Conservation (phyloP, 192 early-diverging fungal genomes). For the Coemansia sp. region DNA sequence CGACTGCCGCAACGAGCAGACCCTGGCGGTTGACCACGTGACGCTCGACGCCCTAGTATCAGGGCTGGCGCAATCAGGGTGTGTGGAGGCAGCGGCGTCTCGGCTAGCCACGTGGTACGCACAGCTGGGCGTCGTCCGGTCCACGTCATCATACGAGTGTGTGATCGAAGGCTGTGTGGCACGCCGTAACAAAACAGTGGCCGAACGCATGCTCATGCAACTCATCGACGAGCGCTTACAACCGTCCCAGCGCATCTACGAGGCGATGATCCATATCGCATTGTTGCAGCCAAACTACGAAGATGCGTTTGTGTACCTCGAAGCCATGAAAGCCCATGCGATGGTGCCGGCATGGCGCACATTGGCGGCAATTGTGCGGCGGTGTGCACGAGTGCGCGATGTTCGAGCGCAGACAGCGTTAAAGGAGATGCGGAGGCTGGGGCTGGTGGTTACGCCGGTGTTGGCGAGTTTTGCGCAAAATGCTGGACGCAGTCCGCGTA, state of each 20-base stretch:
- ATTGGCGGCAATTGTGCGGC: slow-evolving; percentile 57
- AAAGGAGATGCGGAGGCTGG: slow-evolving; percentile 65
- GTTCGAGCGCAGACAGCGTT: slow-evolving; percentile 60
- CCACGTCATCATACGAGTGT: slow-evolving; percentile 59
- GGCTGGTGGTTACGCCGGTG: slow-evolving; percentile 48
- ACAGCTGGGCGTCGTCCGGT: slow-evolving; percentile 50
- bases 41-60: slow-evolving; percentile 64
- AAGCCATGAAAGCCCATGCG: slow-evolving; percentile 65
- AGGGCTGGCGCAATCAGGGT: slow-evolving; percentile 20
- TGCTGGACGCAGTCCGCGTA: slow-evolving; percentile 24
- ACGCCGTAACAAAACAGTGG: slow-evolving; percentile 56
- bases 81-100: slow-evolving; percentile 14
- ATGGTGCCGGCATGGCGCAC: slow-evolving; percentile 58
- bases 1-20: not conserved
- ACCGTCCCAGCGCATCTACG: slow-evolving; percentile 57
- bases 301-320: slow-evolving; percentile 72
- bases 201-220: slow-evolving; percentile 52
- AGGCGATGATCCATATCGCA: slow-evolving; percentile 57
- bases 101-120: slow-evolving; percentile 36
- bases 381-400: slow-evolving; percentile 61
- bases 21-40: slow-evolving; percentile 39
- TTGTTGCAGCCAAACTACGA: slow-evolving; percentile 65
- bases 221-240: slow-evolving; percentile 54
- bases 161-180: slow-evolving; percentile 57
- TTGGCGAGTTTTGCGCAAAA: slow-evolving; percentile 35